Evolutionary conservation across 345 rosid genomes (phyloP).

Genomic region (Ceriops tagal): DNA sequence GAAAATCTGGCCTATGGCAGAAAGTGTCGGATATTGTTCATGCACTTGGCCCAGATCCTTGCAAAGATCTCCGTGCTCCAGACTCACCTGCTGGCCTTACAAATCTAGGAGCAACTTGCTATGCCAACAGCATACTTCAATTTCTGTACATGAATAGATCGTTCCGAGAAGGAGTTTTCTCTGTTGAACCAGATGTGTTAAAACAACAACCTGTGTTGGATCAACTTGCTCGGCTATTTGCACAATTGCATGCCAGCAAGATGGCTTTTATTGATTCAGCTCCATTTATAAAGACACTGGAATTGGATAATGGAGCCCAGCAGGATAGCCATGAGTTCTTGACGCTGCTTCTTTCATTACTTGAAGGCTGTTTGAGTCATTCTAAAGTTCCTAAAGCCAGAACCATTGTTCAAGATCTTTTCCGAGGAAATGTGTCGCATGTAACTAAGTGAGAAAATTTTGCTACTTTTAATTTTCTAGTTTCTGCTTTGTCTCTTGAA

Average conservation of each 20-base stretch:
- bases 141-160: conserved; percentile 81
- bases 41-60: conserved; percentile 68
- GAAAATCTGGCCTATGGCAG: conserved; percentile 93
- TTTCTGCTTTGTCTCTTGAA: not conserved
- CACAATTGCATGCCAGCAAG: conserved; percentile 73
- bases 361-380: conserved; percentile 74
- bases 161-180: conserved; percentile 75
- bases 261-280: conserved; percentile 87
- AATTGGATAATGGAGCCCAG: conserved; percentile 90
- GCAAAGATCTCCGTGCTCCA: conserved; percentile 59
- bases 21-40: conserved; percentile 64
- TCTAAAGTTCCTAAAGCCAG: conserved; percentile 59
- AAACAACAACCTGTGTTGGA: conserved; percentile 75
- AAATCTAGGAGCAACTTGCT: conserved; percentile 93
- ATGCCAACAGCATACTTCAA: conserved; percentile 96
- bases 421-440: conserved; percentile 94
- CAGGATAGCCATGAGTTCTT: conserved; percentile 98
- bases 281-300: conserved; percentile 83
- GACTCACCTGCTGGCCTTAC: conserved; percentile 87
- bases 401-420: conserved; percentile 90
- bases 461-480: not conserved
- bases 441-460: conserved; percentile 77
- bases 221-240: conserved; percentile 86
- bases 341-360: conserved; percentile 87
- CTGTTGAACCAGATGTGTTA: conserved; percentile 70